Conservation (phyloP, 495 filamentous ascomycete species). For the Penicillium flavigenum region DNA sequence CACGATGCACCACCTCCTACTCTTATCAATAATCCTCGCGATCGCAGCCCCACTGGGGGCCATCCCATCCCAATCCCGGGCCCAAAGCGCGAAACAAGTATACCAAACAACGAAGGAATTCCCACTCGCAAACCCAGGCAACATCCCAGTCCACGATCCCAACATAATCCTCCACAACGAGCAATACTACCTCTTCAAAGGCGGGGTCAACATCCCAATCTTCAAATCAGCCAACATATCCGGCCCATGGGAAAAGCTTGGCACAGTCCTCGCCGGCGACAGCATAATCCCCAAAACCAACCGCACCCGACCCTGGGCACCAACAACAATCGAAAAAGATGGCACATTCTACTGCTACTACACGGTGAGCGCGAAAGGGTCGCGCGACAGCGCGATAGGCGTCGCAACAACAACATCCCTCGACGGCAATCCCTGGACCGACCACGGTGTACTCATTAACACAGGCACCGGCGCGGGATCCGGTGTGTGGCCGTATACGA, state of each 20-base stretch:
- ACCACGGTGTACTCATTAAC: slow-evolving; percentile 47
- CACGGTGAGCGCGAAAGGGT: slow-evolving; percentile 61
- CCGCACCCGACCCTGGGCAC: slow-evolving; percentile 54
- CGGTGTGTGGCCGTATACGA: slow-evolving; percentile 50
- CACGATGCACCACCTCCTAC: slow-evolving; percentile 6
- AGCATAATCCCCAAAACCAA: slow-evolving; percentile 42
- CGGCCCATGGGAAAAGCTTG: slow-evolving; percentile 43
- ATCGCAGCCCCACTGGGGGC: slow-evolving; percentile 12
- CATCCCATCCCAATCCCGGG: slow-evolving; percentile 12
- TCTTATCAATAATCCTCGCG: slow-evolving; percentile 7
- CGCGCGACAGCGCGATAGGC: slow-evolving; percentile 64
- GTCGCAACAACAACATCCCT: slow-evolving; percentile 63
- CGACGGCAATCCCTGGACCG: slow-evolving; percentile 57
- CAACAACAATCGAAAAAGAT: slow-evolving; percentile 58
- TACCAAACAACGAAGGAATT: slow-evolving; percentile 34
- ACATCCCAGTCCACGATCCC: slow-evolving; percentile 42
- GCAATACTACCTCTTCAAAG: slow-evolving; percentile 44
- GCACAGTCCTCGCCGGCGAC: slow-evolving; percentile 37
- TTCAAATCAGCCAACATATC: slow-evolving; percentile 35
- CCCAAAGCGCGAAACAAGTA: slow-evolving; percentile 16
- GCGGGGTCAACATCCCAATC: slow-evolving; percentile 32
- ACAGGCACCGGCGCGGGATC: slow-evolving; percentile 34
- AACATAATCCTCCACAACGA: slow-evolving; percentile 37
- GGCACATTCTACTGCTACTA: slow-evolving; percentile 72
- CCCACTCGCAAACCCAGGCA: slow-evolving; percentile 38